A percentile compares a stretch with the other conserved stretches of the same genome.
These are phyloP conservation scores for Rhizoclosmatium globosum DNA, from an alignment of 192 early-diverging fungal species.

Conservation along the genomic window DNA sequence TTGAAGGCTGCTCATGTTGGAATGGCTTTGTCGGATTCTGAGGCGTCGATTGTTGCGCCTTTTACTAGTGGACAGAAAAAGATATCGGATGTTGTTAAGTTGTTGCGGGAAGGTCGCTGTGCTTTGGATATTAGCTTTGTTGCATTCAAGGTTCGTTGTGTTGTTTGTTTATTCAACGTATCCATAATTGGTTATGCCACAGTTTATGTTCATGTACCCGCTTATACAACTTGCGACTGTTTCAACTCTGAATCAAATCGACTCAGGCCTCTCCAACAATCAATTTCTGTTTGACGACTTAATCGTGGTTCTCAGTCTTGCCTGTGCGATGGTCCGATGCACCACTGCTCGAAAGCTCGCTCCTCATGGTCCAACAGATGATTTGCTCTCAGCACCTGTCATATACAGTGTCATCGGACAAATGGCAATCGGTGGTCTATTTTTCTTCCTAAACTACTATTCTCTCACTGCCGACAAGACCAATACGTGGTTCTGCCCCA, in stretches of 20 bases:
- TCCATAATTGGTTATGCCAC: not conserved
- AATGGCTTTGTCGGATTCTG: conserved; percentile 80
- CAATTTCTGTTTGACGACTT: conserved; percentile 64
- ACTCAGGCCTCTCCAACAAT: conserved; percentile 55
- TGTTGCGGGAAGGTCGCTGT: conserved; percentile 78
- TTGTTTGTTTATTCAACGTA: not conserved
- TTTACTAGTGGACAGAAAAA: conserved; percentile 73
- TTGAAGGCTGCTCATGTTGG: conserved; percentile 87
- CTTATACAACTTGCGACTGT: conserved; percentile 53
- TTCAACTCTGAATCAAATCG: conserved; percentile 51
- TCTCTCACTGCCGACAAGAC: conserved; percentile 9
- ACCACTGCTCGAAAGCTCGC: conserved; percentile 33
- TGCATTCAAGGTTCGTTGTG: conserved; percentile 78
- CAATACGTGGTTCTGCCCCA: conserved; percentile 54
- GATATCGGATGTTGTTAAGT: conserved; percentile 60
- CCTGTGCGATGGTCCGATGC: conserved; percentile 54
- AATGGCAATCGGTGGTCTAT: conserved; percentile 42
- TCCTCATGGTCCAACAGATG: conserved; percentile 48
- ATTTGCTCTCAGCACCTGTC: conserved; percentile 49
- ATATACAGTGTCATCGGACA: conserved; percentile 55
- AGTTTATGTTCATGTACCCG: conserved; percentile 65
- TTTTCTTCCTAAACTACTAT: conserved; percentile 42
- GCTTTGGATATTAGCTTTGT: conserved; percentile 81
- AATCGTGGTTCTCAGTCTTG: conserved; percentile 47
- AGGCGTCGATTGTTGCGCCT: conserved; percentile 89